Conservation (phyloP, 371 early-diverging fungal genomes). For the Mucor mucedo region DNA sequence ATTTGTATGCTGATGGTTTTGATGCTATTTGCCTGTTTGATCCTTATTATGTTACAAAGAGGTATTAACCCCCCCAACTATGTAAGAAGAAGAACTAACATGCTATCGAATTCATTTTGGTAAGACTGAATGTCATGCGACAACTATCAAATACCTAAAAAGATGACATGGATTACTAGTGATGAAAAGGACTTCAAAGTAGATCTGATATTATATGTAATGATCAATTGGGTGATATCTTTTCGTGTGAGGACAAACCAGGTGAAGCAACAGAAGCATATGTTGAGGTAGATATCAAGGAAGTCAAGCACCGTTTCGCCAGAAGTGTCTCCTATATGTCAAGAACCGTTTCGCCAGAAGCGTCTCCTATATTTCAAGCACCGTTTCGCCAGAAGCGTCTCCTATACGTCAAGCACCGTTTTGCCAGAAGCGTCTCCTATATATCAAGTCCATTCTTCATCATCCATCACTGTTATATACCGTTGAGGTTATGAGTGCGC, state of each 20-base stretch:
- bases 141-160: constrained; percentile 22
- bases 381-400: too few relatives aligned
- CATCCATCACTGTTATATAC: constrained; percentile 10
- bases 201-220: constrained; percentile 15
- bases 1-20: constrained; percentile 21
- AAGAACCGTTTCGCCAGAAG: too few relatives aligned
- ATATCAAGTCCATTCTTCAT: constrained; percentile 7
- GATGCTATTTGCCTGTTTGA: constrained; percentile 24
- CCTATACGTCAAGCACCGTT: too few relatives aligned
- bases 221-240: constrained; percentile 20
- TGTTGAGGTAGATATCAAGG: constrained; percentile 16
- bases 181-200: constrained; percentile 17
- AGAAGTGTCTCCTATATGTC: constrained; percentile 12
- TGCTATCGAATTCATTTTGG: constrained; percentile 1
- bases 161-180: constrained; percentile 12
- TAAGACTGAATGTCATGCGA: constrained; percentile 24
- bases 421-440: too few relatives aligned
- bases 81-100: constrained; percentile 1
- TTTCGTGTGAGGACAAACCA: constrained; percentile 23
- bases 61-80: constrained; percentile 5
- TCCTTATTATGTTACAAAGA: constrained; percentile 18
- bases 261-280: constrained; percentile 14
- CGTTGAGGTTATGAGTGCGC: constrained; percentile 22
- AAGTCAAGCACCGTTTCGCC: constrained; percentile 7
- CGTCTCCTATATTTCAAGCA: too few relatives aligned